These are phyloP conservation scores for Butyriboletus loyo DNA, from an alignment of 768 basidiomycete genomes.

Conservation along the genomic window DNA sequence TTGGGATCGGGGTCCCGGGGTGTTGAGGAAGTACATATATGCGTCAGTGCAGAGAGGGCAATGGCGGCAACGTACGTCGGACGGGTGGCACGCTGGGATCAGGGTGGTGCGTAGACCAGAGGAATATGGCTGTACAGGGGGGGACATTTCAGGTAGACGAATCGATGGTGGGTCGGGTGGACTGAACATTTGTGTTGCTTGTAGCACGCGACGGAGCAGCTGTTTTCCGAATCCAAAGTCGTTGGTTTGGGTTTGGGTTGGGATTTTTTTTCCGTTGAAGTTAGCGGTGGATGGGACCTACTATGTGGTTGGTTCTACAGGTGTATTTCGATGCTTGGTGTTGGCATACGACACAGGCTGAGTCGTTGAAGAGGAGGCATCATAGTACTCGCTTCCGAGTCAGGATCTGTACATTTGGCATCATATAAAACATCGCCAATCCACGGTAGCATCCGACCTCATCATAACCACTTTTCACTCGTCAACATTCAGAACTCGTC, in stretches of 20 bases:
- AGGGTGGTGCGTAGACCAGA: no score
- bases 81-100: neutral
- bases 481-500: conserved; percentile 2
- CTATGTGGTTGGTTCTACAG: neutral
- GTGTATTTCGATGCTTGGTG: conserved; percentile 4
- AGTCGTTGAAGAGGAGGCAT: conserved; percentile 5
- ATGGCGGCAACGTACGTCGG: neutral
- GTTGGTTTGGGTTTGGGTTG: neutral
- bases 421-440: no score
- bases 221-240: conserved; percentile 25
- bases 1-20: neutral
- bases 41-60: no score
- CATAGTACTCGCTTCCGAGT: no score
- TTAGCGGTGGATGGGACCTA: neutral
- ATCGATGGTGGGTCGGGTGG: neutral
- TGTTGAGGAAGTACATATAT: no score
- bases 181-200: conserved; percentile 67
- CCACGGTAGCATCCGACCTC: no score
- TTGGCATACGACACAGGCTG: conserved; percentile 3
- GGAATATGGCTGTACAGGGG: conserved; percentile 1
- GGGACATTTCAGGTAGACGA: neutral
- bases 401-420: no score
- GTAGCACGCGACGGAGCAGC: conserved; percentile 79
- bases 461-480: no score
- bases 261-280: no score